These are phyloP conservation scores for Phyllosticta capitalensis DNA, from an alignment of 2,329 filamentous ascomycete species.

Conservation along the genomic window DNA sequence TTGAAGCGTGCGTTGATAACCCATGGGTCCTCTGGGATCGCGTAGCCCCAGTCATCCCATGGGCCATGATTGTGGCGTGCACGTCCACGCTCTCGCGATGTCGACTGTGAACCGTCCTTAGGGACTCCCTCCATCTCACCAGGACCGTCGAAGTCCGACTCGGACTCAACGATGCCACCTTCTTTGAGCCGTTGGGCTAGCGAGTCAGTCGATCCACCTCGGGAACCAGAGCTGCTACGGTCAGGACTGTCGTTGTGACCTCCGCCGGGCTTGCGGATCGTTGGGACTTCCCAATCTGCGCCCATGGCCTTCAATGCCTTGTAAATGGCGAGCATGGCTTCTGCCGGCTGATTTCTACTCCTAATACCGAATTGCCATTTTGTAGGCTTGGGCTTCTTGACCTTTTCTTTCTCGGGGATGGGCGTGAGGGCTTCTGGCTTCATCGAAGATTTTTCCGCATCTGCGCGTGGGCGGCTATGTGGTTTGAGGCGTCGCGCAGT, in stretches of 20 bases:
- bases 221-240: conserved; percentile 7
- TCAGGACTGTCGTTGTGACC: conserved; percentile 29
- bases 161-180: conserved; percentile 4
- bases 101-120: conserved; percentile 8
- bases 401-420: conserved; percentile 30
- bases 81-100: conserved; percentile 22
- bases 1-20: conserved; percentile 84
- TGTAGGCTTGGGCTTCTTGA: conserved; percentile 67
- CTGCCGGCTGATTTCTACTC: conserved; percentile 85
- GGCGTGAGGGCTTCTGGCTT: conserved; percentile 47
- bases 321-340: conserved; percentile 92
- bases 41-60: conserved; percentile 55
- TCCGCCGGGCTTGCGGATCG: conserved; percentile 30
- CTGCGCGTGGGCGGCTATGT: conserved; percentile 63
- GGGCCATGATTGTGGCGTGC: conserved; percentile 34
- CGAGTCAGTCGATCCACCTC: conserved; percentile 5
- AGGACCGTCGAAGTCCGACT: conserved; percentile 1
- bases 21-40: conserved; percentile 89
- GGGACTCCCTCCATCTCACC: conserved; percentile 1
- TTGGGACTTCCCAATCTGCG: conserved; percentile 68
- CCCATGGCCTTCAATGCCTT: conserved; percentile 81
- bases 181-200: conserved; percentile 4
- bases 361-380: conserved; percentile 98
- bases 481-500: conserved; percentile 75
- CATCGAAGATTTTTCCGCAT: conserved; percentile 47